Evolutionary conservation across 2,329 filamentous ascomycete species (phyloP).

Genomic region (Zymoseptoria tritici): DNA sequence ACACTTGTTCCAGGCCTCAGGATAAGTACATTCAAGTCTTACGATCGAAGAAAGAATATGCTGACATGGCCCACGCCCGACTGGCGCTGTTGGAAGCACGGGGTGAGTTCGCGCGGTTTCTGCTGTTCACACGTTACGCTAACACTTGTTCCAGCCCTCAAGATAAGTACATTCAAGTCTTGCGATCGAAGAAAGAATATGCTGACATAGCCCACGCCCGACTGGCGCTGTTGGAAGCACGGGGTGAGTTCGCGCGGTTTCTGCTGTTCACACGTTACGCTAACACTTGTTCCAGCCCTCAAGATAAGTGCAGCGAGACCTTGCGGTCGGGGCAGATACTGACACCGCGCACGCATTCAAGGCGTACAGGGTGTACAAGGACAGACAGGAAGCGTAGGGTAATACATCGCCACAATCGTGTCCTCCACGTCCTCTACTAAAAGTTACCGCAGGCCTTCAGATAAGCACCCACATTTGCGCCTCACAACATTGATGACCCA

Average conservation of each 20-base stretch:
- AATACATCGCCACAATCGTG: not conserved
- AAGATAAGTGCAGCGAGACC: not conserved
- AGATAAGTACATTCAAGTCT: not conserved
- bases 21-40: not conserved
- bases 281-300: slow-evolving; percentile 1
- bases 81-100: slow-evolving; percentile 4
- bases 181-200: not conserved
- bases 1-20: not conserved
- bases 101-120: not conserved
- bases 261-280: not conserved
- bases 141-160: not conserved
- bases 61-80: not conserved
- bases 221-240: slow-evolving; percentile 4
- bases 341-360: not conserved
- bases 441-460: not conserved
- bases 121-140: not conserved
- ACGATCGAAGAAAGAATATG: not conserved
- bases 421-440: not conserved
- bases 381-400: not conserved
- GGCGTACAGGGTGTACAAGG: not conserved
- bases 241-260: not conserved
- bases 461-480: too few relatives aligned
- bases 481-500: too few relatives aligned
- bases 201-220: not conserved
- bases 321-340: not conserved